Conservation (phyloP, 1,139 yeast genomes). For the Pichia sp. region DNA sequence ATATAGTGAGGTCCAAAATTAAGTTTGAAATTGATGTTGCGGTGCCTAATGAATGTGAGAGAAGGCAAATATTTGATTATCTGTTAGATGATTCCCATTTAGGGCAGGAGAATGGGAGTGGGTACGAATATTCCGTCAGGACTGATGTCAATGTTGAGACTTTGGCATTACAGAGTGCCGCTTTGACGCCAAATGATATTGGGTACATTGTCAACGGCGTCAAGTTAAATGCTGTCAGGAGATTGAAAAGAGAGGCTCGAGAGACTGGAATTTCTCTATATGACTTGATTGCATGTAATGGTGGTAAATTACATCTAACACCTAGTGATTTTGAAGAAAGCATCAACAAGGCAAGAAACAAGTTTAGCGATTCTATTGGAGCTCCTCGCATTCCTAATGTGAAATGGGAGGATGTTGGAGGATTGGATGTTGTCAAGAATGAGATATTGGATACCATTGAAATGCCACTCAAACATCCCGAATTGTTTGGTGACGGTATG, state of each 20-base stretch:
- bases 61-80: slow-evolving; percentile 54
- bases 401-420: slow-evolving; percentile 94
- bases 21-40: slow-evolving; percentile 71
- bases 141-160: slow-evolving; percentile 52
- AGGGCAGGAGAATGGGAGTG: slow-evolving; percentile 2
- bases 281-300: slow-evolving; percentile 28
- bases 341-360: slow-evolving; percentile 75
- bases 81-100: slow-evolving; percentile 27
- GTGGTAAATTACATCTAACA: slow-evolving; percentile 49
- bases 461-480: slow-evolving; percentile 91
- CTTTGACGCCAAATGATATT: slow-evolving; percentile 81
- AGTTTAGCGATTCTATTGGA: slow-evolving; percentile 90
- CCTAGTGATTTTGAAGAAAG: slow-evolving; percentile 67
- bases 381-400: slow-evolving; percentile 96
- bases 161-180: slow-evolving; percentile 85
- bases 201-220: slow-evolving; percentile 64
- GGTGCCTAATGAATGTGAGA: slow-evolving; percentile 75
- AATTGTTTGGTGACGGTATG: slow-evolving; percentile 76
- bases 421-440: slow-evolving; percentile 79
- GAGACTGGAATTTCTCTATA: slow-evolving; percentile 15
- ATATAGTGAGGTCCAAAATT: slow-evolving; percentile 56
- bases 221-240: slow-evolving; percentile 46
- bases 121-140: slow-evolving; percentile 24
- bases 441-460: slow-evolving; percentile 94
- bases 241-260: slow-evolving; percentile 33